These are phyloP conservation scores for Penicillium crystallinum DNA, from an alignment of 495 filamentous ascomycete genomes.

Conservation along the genomic window DNA sequence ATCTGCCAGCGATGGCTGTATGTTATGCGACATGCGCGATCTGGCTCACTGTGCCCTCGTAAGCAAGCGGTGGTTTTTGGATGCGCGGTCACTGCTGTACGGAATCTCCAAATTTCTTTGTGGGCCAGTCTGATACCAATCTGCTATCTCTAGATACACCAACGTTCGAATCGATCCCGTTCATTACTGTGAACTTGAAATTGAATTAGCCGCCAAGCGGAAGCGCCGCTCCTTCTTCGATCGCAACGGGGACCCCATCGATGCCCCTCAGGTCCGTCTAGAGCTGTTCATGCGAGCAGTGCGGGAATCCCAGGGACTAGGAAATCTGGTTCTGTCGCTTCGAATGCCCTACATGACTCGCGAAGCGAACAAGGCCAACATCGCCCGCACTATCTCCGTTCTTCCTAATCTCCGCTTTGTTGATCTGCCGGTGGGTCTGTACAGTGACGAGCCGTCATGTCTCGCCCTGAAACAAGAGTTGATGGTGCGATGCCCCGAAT, in stretches of 20 bases:
- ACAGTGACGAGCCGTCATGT: constrained; percentile 69
- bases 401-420: constrained; percentile 83
- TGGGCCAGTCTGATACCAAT: not conserved
- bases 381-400: constrained; percentile 81
- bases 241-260: constrained; percentile 70
- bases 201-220: constrained; percentile 68
- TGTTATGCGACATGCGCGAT: constrained; percentile 93
- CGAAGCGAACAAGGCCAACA: constrained; percentile 75
- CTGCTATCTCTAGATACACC: constrained; percentile 59
- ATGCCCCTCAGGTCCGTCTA: constrained; percentile 71
- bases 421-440: constrained; percentile 79
- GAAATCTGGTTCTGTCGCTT: constrained; percentile 62
- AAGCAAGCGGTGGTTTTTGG: constrained; percentile 65
- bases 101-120: not conserved
- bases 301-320: constrained; percentile 64
- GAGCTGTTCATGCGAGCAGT: constrained; percentile 74
- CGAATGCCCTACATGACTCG: constrained; percentile 97
- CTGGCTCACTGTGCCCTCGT: constrained; percentile 73
- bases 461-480: constrained; percentile 74
- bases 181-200: constrained; percentile 89
- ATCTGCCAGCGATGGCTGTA: constrained; percentile 79
- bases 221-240: constrained; percentile 69
- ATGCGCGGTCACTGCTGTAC: constrained; percentile 51
- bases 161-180: constrained; percentile 91
- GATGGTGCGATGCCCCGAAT: constrained; percentile 71